A percentile compares a stretch with the other conserved stretches of the same genome.
Evolutionary conservation across 1,284 basidiomycete species (phyloP).

Genomic region (Trichosporon sp.): DNA sequence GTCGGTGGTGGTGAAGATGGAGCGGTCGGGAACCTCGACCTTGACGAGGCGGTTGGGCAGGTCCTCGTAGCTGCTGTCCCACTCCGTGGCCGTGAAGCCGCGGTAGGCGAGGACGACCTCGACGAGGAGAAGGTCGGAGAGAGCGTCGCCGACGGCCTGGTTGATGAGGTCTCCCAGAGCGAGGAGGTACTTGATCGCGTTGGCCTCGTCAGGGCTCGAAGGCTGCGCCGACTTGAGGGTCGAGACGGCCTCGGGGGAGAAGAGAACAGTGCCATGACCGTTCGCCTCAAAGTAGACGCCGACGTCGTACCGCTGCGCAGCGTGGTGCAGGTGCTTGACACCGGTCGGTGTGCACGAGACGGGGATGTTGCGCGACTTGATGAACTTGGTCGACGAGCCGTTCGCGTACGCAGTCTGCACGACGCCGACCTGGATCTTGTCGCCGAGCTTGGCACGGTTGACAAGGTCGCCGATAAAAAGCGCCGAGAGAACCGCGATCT

Average conservation of each 20-base stretch:
- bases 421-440: constrained; percentile 77
- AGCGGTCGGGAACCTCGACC: constrained; percentile 83
- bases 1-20: constrained; percentile 85
- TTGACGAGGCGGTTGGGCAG: constrained; percentile 96
- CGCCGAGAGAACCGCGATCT: constrained; percentile 92
- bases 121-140: constrained; percentile 95
- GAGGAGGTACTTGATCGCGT: constrained; percentile 73
- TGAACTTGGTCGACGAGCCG: constrained; percentile 91
- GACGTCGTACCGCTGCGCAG: constrained; percentile 88
- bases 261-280: constrained; percentile 96
- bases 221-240: constrained; percentile 68
- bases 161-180: constrained; percentile 87
- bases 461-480: constrained; percentile 91
- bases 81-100: constrained; percentile 79
- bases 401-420: constrained; percentile 99
- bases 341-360: constrained; percentile 96
- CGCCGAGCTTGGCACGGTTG: constrained; percentile 70
- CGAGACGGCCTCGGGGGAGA: constrained; percentile 73
- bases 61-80: constrained; percentile 93
- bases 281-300: constrained; percentile 99
- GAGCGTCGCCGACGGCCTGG: constrained; percentile 96
- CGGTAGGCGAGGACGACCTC: constrained; percentile 88
- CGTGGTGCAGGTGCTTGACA: constrained; percentile 97
- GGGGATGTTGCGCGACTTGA: constrained; percentile 69
- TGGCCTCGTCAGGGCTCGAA: constrained; percentile 74